phyloP scores from a whole-genome alignment of 2,329 filamentous ascomycete genomes.

The Microdochium paspali region DNA sequence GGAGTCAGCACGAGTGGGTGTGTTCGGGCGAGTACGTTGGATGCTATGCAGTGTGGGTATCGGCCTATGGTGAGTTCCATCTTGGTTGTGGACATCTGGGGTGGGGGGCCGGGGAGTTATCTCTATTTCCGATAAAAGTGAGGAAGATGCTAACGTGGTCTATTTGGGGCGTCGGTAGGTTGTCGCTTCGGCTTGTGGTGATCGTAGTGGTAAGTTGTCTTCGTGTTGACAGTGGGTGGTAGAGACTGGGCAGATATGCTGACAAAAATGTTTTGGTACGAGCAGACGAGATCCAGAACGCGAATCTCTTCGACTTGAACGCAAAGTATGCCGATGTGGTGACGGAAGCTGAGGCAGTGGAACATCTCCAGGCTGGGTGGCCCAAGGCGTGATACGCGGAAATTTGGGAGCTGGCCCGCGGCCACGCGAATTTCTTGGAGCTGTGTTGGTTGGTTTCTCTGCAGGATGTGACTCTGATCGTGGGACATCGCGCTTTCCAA shows the following conservation, averaged over 20 bases:
- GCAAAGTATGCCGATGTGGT: constrained; percentile 37
- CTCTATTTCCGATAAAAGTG: not conserved
- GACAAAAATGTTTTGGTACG: not conserved
- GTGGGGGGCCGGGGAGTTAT: not conserved
- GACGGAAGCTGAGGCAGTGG: constrained; percentile 26
- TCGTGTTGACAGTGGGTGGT: not conserved
- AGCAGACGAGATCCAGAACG: constrained; percentile 27
- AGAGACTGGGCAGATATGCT: not conserved
- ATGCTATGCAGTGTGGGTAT: constrained; percentile 32
- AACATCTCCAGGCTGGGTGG: constrained; percentile 27
- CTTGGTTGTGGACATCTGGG: not conserved
- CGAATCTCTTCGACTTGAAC: constrained; percentile 33
- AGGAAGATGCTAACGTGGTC: not conserved
- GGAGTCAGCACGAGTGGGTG: constrained; percentile 37
- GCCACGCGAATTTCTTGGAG: too few relatives aligned
- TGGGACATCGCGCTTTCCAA: too few relatives aligned
- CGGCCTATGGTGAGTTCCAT: constrained; percentile 28
- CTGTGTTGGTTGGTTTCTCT: too few relatives aligned
- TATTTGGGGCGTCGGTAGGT: constrained; percentile 16
- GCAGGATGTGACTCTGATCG: too few relatives aligned
- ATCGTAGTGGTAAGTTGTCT: constrained; percentile 17
- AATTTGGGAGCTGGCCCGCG: too few relatives aligned
- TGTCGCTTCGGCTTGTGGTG: constrained; percentile 33
- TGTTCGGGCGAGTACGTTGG: constrained; percentile 31
- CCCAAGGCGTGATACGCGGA: not conserved